Conservation (phyloP, 495 filamentous ascomycete species). For the Talaromyces trachyspermus region DNA sequence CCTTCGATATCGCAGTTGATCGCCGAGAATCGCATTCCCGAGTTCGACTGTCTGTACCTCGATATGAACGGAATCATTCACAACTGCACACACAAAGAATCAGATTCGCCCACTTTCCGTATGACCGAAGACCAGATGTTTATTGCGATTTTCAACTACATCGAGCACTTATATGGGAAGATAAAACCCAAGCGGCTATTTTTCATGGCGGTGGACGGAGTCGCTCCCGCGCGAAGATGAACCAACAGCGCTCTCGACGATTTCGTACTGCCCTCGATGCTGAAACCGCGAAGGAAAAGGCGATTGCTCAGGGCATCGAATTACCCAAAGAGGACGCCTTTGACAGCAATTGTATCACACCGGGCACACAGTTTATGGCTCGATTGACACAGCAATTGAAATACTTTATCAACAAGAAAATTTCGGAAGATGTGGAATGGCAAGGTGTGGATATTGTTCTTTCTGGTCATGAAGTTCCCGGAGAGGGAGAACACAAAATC, state of each 20-base stretch:
- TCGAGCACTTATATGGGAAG: constrained; percentile 96
- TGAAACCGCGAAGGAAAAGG: constrained; percentile 83
- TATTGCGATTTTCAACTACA: constrained; percentile 99
- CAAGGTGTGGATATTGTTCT: constrained; percentile 92
- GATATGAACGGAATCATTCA: constrained; percentile 99
- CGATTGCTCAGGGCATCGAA: constrained; percentile 76
- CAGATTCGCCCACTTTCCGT: constrained; percentile 80
- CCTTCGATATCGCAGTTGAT: constrained; percentile 98
- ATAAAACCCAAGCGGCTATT: constrained; percentile 98
- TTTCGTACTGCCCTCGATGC: constrained; percentile 92
- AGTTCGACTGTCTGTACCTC: constrained; percentile 96
- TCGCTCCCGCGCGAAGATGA: constrained; percentile 99
- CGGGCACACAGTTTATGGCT: constrained; percentile 97
- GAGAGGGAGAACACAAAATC: constrained; percentile 98
- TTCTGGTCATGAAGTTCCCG: constrained; percentile 97
- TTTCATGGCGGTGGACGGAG: constrained; percentile 98
- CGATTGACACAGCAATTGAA: constrained; percentile 88
- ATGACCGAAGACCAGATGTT: constrained; percentile 99
- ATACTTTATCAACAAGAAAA: constrained; percentile 98
- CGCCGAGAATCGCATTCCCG: constrained; percentile 96
- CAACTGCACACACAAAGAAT: constrained; percentile 97
- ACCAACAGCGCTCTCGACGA: constrained; percentile 91
- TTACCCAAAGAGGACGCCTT: constrained; percentile 94
- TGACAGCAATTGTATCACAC: constrained; percentile 99
- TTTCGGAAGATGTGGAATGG: constrained; percentile 95